A percentile compares a stretch with the other conserved stretches of the same genome.
Conservation (phyloP, 2,329 filamentous ascomycete species). For the Ophiostoma ips region DNA sequence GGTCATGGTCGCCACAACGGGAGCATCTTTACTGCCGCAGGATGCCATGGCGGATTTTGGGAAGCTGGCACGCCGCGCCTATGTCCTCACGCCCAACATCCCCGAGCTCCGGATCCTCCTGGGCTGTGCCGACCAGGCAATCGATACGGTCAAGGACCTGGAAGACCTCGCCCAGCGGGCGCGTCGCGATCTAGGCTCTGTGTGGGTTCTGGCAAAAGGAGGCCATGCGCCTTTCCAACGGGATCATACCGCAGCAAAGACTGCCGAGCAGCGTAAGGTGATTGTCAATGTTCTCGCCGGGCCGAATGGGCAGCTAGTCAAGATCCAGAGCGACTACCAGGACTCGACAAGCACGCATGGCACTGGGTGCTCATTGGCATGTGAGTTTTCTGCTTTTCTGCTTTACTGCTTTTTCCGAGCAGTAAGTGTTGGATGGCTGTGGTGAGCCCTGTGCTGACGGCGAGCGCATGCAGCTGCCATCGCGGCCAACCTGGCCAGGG, state of each 20-base stretch:
- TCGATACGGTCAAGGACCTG: conserved; percentile 49
- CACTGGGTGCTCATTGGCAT: conserved; percentile 87
- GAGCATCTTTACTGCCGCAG: conserved; percentile 51
- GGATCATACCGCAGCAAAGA: conserved; percentile 43
- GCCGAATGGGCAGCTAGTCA: conserved; percentile 32
- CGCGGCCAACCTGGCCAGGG: conserved; percentile 55
- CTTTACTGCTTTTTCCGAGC: no score
- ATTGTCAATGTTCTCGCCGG: conserved; percentile 71
- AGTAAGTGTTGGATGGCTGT: no score
- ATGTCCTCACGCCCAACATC: conserved; percentile 62
- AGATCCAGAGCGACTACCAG: conserved; percentile 59
- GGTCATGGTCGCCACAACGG: conserved; percentile 90
- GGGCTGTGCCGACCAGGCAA: conserved; percentile 25
- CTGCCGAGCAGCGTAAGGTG: conserved; percentile 43
- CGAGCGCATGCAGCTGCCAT: conserved; percentile 51
- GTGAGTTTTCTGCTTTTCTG: no score
- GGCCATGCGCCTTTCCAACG: conserved; percentile 70
- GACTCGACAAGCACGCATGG: conserved; percentile 76
- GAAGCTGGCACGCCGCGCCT: conserved; percentile 50
- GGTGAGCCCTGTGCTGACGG: not conserved
- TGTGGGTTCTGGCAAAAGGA: conserved; percentile 77
- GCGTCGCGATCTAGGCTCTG: conserved; percentile 55
- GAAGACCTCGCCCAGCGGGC: conserved; percentile 48
- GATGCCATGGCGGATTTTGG: conserved; percentile 49
- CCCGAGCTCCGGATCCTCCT: conserved; percentile 59